These are phyloP conservation scores for Fusarium falciforme DNA, from an alignment of 2,329 filamentous ascomycete genomes.

Conservation along the genomic window DNA sequence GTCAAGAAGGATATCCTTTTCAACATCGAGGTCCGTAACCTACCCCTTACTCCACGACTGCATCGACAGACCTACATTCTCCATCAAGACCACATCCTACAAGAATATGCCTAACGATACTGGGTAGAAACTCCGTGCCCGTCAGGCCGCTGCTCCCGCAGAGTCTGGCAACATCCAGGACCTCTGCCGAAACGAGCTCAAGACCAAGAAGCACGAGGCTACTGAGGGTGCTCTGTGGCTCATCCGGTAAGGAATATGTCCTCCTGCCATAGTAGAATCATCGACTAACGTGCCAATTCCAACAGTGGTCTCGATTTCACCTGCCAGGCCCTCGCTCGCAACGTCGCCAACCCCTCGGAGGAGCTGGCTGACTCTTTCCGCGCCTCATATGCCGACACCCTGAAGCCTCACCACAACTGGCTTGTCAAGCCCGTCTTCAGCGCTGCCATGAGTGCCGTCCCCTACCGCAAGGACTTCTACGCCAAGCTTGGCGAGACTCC, in stretches of 20 bases:
- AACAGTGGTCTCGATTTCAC: conserved; percentile 93
- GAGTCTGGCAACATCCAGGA: conserved; percentile 88
- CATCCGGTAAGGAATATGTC: conserved; percentile 71
- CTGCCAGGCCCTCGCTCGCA: conserved; percentile 82
- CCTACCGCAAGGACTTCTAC: conserved; percentile 95
- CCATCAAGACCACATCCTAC: neutral
- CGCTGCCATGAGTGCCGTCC: conserved; percentile 91
- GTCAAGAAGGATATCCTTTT: conserved; percentile 92
- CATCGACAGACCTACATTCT: neutral
- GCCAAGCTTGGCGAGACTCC: conserved; percentile 80
- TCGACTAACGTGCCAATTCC: neutral
- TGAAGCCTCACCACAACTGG: conserved; percentile 93
- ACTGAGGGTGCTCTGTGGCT: conserved; percentile 94
- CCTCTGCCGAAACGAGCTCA: conserved; percentile 87
- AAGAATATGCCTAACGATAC: conserved; percentile 29
- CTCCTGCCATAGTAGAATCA: neutral
- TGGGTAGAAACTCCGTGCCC: conserved; percentile 85
- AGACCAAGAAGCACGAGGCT: conserved; percentile 87
- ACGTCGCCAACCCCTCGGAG: conserved; percentile 73
- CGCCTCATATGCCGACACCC: conserved; percentile 82
- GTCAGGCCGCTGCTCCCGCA: conserved; percentile 80
- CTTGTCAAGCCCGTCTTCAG: conserved; percentile 92
- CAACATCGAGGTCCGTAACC: conserved; percentile 81
- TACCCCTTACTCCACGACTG: neutral
- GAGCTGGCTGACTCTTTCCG: conserved; percentile 92